A percentile compares a stretch with the other conserved stretches of the same genome.
Evolutionary conservation across 108 stramenopile genomes (phyloP).

Genomic region (Chaetoceros muelleri): DNA sequence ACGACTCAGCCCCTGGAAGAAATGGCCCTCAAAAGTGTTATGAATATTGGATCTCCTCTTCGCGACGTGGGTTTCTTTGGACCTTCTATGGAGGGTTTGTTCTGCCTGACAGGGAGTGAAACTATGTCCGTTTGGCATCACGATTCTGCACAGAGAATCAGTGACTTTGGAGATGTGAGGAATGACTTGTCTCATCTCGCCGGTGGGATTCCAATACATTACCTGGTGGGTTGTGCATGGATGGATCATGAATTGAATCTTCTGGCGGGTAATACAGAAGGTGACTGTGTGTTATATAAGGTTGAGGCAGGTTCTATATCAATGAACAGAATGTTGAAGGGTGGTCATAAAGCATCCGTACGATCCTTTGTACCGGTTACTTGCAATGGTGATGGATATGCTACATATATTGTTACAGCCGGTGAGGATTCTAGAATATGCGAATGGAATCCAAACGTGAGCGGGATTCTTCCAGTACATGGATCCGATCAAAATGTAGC

Average conservation of each 20-base stretch:
- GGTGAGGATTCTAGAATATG: slow-evolving; percentile 83
- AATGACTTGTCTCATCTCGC: slow-evolving; percentile 3
- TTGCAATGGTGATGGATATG: slow-evolving; percentile 9
- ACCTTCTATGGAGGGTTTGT: slow-evolving; percentile 46
- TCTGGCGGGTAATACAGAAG: slow-evolving; percentile 50
- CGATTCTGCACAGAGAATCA: slow-evolving; percentile 20
- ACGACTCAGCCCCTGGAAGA: slow-evolving; percentile 72
- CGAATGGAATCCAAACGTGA: slow-evolving; percentile 49
- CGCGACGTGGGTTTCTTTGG: slow-evolving; percentile 73
- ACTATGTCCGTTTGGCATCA: slow-evolving; percentile 51
- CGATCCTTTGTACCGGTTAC: slow-evolving; percentile 49
- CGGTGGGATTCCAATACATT: slow-evolving; percentile 23
- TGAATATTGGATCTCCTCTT: slow-evolving; percentile 54
- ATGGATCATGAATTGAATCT: slow-evolving; percentile 42
- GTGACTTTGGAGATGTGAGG: slow-evolving; percentile 31
- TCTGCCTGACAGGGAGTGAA: slow-evolving; percentile 73
- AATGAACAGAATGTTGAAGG: slow-evolving; percentile 19
- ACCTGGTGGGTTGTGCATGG: slow-evolving; percentile 60
- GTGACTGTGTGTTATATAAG: slow-evolving; percentile 54
- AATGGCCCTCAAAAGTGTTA: slow-evolving; percentile 46
- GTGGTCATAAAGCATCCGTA: slow-evolving; percentile 69
- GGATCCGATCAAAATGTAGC: background rate
- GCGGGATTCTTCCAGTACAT: background rate
- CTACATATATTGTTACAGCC: slow-evolving; percentile 55
- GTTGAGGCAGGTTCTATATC: slow-evolving; percentile 46